Percentiles rank a stretch among this genome's conserved stretches.
Conservation (phyloP, 78 protist genomes). For the Dictyostelium capitatum region DNA sequence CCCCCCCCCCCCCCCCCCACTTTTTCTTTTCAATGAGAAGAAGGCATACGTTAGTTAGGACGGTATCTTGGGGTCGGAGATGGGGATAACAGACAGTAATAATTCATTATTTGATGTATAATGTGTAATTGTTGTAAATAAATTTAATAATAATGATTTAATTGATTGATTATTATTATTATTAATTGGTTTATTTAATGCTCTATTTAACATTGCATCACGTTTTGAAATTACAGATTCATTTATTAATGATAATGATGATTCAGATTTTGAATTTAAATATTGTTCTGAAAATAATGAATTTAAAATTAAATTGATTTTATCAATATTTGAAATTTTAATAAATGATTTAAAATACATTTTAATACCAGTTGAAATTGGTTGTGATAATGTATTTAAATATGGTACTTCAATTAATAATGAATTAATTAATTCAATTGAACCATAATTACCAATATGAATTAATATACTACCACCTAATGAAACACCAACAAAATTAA, state of each 20-base stretch:
- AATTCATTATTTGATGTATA: not conserved
- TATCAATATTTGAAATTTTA: not conserved
- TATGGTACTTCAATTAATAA: not conserved
- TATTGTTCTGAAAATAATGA: not conserved
- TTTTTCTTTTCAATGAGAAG: no score
- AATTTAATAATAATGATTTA: not conserved
- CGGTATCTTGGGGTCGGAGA: no score
- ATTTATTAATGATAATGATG: no score
- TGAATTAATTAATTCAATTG: not conserved
- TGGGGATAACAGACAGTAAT: no score
- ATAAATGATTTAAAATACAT: not conserved
- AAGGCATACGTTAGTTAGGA: no score
- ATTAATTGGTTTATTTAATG: not conserved
- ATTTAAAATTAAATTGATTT: not conserved
- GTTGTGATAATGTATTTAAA: not conserved
- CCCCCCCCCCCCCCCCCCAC: no score
- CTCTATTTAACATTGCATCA: not conserved
- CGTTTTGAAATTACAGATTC: no score
- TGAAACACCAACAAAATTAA: not conserved
- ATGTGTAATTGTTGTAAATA: not conserved
- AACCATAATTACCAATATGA: not conserved
- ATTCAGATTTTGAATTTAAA: conserved; percentile 2
- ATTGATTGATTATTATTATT: not conserved
- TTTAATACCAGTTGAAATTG: not conserved
- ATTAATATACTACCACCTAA: not conserved